Evolutionary conservation across 106 monocot genomes (phyloP).

Genomic region (Dendrobium catenatum): DNA sequence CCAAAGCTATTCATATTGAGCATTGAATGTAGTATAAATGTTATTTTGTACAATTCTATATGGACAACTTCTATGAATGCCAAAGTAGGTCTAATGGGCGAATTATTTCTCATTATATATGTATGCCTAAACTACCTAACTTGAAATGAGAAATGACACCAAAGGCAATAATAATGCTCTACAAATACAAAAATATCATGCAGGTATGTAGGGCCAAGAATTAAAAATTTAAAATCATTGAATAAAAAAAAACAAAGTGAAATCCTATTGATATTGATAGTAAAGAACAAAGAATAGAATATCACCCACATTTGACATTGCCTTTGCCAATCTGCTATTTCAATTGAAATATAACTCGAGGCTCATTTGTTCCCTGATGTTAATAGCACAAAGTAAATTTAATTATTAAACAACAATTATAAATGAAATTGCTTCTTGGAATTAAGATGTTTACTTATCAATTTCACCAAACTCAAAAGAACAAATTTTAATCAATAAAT

Average conservation of each 20-base stretch:
- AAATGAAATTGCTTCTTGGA: not conserved
- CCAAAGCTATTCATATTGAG: no score
- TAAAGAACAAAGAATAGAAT: constrained; percentile 7
- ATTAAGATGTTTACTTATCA: no score
- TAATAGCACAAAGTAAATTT: constrained; percentile 3
- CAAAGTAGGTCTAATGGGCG: no score
- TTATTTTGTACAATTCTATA: no score
- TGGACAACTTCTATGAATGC: no score
- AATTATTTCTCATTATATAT: no score
- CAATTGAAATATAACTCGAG: constrained; percentile 76
- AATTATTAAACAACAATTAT: not conserved
- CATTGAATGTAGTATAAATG: no score
- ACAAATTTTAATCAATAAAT: no score
- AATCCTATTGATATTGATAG: not conserved
- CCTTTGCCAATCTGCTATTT: constrained; percentile 70
- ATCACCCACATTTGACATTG: constrained; percentile 95
- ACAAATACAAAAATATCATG: not conserved
- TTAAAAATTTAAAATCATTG: not conserved
- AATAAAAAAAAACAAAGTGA: not conserved
- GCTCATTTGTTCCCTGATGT: constrained; percentile 94
- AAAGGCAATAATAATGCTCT: no score
- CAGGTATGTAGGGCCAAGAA: not conserved
- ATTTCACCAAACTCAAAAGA: no score
- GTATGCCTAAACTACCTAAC: no score
- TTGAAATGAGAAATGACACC: no score